Evolutionary conservation across 2,329 filamentous ascomycete species (phyloP).

Genomic region (Arthrobotrys iridis): DNA sequence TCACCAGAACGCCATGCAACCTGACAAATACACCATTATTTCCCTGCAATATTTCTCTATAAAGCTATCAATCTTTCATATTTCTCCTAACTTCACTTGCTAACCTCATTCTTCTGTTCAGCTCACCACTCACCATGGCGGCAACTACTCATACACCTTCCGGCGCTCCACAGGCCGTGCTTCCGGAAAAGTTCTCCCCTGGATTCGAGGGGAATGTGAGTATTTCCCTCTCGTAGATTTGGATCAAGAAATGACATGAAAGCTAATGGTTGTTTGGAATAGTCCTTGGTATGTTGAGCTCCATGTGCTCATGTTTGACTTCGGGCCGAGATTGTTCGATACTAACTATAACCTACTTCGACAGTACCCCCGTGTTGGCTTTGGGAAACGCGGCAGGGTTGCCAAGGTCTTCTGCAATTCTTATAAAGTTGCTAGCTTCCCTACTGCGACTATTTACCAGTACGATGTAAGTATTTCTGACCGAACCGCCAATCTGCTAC

Average conservation of each 20-base stretch:
- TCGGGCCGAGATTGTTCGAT: slow-evolving; percentile 49
- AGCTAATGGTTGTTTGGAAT: slow-evolving; percentile 18
- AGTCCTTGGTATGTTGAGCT: slow-evolving; percentile 55
- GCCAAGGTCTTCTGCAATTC: slow-evolving; percentile 72
- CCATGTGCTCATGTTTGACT: slow-evolving; percentile 3
- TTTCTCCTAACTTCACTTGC: neutral
- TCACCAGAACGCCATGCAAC: too few species aligned
- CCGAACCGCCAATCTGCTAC: neutral
- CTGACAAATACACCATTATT: neutral
- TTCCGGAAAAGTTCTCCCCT: slow-evolving; percentile 18
- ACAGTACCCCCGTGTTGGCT: slow-evolving; percentile 65
- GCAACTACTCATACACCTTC: slow-evolving; percentile 12
- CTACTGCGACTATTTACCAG: slow-evolving; percentile 74
- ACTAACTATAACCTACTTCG: neutral
- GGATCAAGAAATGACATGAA: neutral
- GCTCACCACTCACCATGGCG: slow-evolving; percentile 10
- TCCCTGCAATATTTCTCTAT: neutral
- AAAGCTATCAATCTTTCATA: slow-evolving; percentile 10
- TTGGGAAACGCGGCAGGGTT: slow-evolving; percentile 66
- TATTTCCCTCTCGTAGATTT: neutral
- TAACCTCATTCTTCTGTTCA: slow-evolving; percentile 26
- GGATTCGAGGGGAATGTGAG: slow-evolving; percentile 35
- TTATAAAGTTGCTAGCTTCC: slow-evolving; percentile 73
- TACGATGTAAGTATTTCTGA: slow-evolving; percentile 76
- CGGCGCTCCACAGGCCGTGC: slow-evolving; percentile 22